Percentiles rank a stretch among this genome's conserved stretches.
Conservation (phyloP, 192 early-diverging fungal genomes). For the Obelidium mucronatum region DNA sequence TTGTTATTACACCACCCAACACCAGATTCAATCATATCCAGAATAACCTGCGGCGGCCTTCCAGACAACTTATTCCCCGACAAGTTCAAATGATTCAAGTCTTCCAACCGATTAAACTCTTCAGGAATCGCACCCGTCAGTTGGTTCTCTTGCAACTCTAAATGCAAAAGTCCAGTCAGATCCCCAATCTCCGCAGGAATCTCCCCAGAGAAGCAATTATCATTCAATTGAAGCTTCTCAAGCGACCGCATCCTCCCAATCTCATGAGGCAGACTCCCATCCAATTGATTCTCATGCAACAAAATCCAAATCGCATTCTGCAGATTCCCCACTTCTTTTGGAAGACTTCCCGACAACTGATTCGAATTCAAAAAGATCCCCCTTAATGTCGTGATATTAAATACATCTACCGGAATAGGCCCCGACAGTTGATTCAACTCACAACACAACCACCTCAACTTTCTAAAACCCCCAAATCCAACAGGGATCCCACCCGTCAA, state of each 20-base stretch:
- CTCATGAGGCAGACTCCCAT: not conserved
- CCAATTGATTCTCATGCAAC: not conserved
- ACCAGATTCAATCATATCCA: not conserved
- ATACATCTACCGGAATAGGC: not conserved
- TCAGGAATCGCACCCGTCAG: not conserved
- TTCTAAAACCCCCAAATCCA: not conserved
- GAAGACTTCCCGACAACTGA: not conserved
- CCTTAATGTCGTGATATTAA: not conserved
- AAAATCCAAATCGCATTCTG: not conserved
- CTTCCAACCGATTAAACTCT: not conserved
- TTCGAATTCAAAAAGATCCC: not conserved
- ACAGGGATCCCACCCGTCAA: conserved; percentile 29
- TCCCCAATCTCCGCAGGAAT: conserved; percentile 9
- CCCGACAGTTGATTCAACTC: not conserved
- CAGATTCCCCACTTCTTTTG: not conserved
- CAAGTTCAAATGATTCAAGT: not conserved
- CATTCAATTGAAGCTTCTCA: not conserved
- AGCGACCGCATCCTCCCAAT: not conserved
- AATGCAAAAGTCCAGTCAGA: not conserved
- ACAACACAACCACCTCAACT: not conserved
- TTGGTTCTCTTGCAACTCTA: not conserved
- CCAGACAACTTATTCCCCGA: not conserved
- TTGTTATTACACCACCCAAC: too few relatives aligned
- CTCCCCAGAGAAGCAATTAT: not conserved
- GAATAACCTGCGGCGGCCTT: not conserved